These are phyloP conservation scores for Pythium utonaiense DNA, from an alignment of 352 stramenopile species.

Conservation along the genomic window DNA sequence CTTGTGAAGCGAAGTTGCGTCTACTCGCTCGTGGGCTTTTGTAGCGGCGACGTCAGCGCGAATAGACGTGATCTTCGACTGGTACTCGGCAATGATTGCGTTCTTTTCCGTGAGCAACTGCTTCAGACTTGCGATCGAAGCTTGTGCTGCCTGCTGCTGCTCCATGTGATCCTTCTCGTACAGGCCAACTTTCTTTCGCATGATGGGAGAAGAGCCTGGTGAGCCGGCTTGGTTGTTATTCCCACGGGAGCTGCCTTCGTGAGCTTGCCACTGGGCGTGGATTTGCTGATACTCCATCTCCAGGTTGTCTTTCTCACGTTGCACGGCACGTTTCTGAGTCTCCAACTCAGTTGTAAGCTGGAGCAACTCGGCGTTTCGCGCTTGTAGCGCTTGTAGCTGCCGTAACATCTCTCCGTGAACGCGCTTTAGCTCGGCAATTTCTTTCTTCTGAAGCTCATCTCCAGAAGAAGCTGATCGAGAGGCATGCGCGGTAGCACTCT, in stretches of 20 bases:
- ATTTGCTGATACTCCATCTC: slow-evolving; percentile 58
- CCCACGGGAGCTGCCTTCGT: neutral
- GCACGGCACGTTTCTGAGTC: slow-evolving; percentile 37
- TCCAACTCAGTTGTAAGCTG: slow-evolving; percentile 42
- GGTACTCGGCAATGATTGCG: slow-evolving; percentile 50
- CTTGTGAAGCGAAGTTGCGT: slow-evolving; percentile 54
- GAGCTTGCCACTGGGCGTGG: slow-evolving; percentile 30
- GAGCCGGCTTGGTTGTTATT: slow-evolving; percentile 19
- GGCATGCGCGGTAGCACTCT: slow-evolving; percentile 25
- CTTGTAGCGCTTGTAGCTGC: slow-evolving; percentile 44
- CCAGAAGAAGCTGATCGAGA: slow-evolving; percentile 26
- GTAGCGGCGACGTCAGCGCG: slow-evolving; percentile 43
- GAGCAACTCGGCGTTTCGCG: slow-evolving; percentile 39
- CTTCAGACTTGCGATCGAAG: slow-evolving; percentile 80
- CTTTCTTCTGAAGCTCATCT: slow-evolving; percentile 21
- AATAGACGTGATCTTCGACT: slow-evolving; percentile 46
- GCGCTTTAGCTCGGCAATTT: slow-evolving; percentile 17
- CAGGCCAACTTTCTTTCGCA: slow-evolving; percentile 61
- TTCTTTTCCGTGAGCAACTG: slow-evolving; percentile 79
- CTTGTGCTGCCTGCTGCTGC: slow-evolving; percentile 71
- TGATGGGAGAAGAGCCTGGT: slow-evolving; percentile 28
- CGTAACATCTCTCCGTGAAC: slow-evolving; percentile 40
- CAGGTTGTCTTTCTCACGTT: slow-evolving; percentile 47
- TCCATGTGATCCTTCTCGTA: slow-evolving; percentile 77
- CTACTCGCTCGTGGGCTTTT: slow-evolving; percentile 50